Conservation (phyloP, 805 yeast genomes). For the Saturnispora bothae region DNA sequence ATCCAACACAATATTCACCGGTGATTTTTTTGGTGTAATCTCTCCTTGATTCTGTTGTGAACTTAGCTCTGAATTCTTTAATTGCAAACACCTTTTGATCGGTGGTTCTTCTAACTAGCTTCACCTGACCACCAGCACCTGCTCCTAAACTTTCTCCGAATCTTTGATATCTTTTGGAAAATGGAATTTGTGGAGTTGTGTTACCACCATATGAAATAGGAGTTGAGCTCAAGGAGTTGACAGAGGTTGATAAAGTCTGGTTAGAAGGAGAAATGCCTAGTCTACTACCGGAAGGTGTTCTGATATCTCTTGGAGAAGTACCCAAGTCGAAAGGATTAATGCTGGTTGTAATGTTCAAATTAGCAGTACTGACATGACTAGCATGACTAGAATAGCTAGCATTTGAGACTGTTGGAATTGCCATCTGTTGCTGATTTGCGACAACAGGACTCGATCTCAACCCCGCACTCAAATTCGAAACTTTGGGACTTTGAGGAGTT, state of each 20-base stretch:
- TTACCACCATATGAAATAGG: constrained; percentile 28
- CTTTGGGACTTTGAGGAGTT: constrained; percentile 20
- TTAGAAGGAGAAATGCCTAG: constrained; percentile 9
- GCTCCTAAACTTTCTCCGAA: constrained; percentile 85
- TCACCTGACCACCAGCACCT: constrained; percentile 92
- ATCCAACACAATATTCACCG: constrained; percentile 89
- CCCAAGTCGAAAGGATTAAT: constrained; percentile 4
- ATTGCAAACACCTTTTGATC: constrained; percentile 80
- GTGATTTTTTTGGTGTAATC: constrained; percentile 90
- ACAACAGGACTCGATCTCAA: constrained; percentile 19
- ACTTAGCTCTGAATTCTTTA: constrained; percentile 77
- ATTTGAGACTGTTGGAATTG: constrained; percentile 13
- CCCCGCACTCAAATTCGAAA: constrained; percentile 28
- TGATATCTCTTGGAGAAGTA: constrained; percentile 11
- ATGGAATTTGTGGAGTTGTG: constrained; percentile 42
- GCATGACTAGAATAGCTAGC: constrained; percentile 6
- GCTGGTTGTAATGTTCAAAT: constrained; percentile 11
- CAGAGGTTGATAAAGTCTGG: constrained; percentile 11
- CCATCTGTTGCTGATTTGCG: constrained; percentile 3
- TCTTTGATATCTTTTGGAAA: constrained; percentile 66
- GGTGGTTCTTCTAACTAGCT: constrained; percentile 52
- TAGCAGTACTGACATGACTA: constrained; percentile 9
- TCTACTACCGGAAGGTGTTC: constrained; percentile 5
- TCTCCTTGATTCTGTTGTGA: constrained; percentile 61
- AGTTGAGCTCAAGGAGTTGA: constrained; percentile 9